phyloP scores from a whole-genome alignment of 495 filamentous ascomycete genomes.

The Talaromyces thailandensis region DNA sequence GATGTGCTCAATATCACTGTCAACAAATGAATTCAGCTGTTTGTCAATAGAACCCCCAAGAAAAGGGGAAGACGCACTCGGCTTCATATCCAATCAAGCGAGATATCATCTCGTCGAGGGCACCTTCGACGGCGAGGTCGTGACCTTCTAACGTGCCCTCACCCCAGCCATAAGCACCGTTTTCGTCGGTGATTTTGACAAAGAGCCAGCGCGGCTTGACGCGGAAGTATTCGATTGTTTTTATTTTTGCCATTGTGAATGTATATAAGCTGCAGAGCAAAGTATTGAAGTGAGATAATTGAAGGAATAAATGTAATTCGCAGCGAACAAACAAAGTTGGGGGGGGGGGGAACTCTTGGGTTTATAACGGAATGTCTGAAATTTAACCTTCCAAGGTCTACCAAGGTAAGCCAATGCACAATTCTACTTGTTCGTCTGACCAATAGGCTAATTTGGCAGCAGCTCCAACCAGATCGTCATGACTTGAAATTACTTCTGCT shows the following conservation, averaged over 20 bases:
- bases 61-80: constrained; percentile 38
- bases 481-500: background rate
- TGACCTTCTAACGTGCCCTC: constrained; percentile 73
- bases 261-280: background rate
- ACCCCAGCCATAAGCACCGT: constrained; percentile 63
- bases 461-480: background rate
- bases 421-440: background rate
- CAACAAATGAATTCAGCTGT: too few species aligned
- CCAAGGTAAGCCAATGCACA: background rate
- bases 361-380: background rate
- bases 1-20: constrained; percentile 73
- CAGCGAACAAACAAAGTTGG: background rate
- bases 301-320: background rate
- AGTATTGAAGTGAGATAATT: background rate
- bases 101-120: constrained; percentile 56
- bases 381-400: background rate
- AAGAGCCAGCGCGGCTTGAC: constrained; percentile 72
- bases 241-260: constrained; percentile 55
- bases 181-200: constrained; percentile 62
- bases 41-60: too few species aligned
- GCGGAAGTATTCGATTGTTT: constrained; percentile 64
- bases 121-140: constrained; percentile 66
- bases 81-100: constrained; percentile 62
- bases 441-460: background rate
- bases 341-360: background rate